These are phyloP conservation scores for Lepidium didymum DNA, from an alignment of 345 rosid genomes.

Conservation along the genomic window DNA sequence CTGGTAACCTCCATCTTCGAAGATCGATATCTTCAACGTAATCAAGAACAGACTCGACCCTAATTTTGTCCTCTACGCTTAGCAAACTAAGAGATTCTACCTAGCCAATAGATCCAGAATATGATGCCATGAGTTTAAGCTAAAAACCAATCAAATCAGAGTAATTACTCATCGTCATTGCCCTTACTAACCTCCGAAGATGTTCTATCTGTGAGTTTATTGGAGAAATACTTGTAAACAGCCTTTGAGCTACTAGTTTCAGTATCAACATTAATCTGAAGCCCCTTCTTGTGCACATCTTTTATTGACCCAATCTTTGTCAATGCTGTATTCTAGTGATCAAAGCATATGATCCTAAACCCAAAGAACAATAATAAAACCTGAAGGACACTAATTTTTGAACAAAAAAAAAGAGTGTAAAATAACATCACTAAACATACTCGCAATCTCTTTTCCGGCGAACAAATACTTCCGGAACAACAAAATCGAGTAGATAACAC, in stretches of 20 bases:
- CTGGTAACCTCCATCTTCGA: constrained; percentile 57
- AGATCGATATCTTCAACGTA: constrained; percentile 80
- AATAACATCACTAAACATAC: constrained; percentile 34
- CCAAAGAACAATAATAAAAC: background rate
- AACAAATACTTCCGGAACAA: constrained; percentile 52
- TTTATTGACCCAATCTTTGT: constrained; percentile 16
- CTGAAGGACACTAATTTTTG: background rate
- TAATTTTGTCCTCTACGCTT: constrained; percentile 31
- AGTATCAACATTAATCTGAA: constrained; percentile 36
- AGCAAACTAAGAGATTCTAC: constrained; percentile 36
- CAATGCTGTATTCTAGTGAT: constrained; percentile 60
- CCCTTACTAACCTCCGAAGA: constrained; percentile 37
- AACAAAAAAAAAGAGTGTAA: background rate
- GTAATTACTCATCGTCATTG: background rate
- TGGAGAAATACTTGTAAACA: constrained; percentile 53
- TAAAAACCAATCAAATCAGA: background rate
- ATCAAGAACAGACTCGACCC: constrained; percentile 47
- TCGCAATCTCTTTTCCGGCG: constrained; percentile 38
- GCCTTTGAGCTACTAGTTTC: constrained; percentile 70
- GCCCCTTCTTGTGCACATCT: constrained; percentile 25
- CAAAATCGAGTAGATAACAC: constrained; percentile 69
- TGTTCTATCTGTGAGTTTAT: constrained; percentile 34
- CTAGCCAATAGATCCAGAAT: constrained; percentile 22
- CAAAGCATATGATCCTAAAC: constrained; percentile 63
- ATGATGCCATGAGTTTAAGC: background rate